Base-by-base conservation (phyloP, 345 rosid genomes). In the Pugionium dolabratum region DNA sequence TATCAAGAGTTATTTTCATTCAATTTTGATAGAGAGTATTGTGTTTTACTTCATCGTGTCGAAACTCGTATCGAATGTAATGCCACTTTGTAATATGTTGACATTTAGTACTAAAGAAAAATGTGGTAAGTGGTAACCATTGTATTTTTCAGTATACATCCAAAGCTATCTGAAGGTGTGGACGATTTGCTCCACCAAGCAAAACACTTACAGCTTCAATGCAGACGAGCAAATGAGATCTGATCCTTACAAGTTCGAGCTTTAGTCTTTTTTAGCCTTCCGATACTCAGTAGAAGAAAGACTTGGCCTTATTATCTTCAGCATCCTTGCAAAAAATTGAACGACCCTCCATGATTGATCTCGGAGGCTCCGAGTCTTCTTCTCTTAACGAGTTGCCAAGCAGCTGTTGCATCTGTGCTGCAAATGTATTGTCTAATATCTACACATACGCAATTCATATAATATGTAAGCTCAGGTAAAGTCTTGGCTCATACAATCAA, bases 371-470 rank as follows among this genome's bases (percentile, higher is more conserved):
- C 9, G 90, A 75, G 68, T 94, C 99, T 69, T 94, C 90, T 54
- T 82, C 96, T 60, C 80, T 86, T 33, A 94, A 75, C 0, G 89
- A 79, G 51, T 90, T 94, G 35, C 99, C 99, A 2, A 94, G 86
- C 37, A 94, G 84, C 77, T 86, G 88, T 79, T 94, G 97, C 87
- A 94, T 88, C 69, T 88, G 93, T 35, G 99, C 92, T 42, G 85
- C 97, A 80, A 90, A 94, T 28, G 95, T 80, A 75, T 90, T 97
- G 42, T 94, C 99, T 67, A 94, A 65, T 48, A 94, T 85, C 99
- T 94, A 88, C 82, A 54, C 18, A 18, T 18, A 18, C 18, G 18
- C 18, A 18, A 45, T 39, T 5, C 18, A 6, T 43, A 39, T 10
- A 10, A 62, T 61, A 53, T 11, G 25, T 5, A 33, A 41, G 66